Percentiles rank a stretch among this genome's conserved stretches.
phyloP scores from a whole-genome alignment of 202 grass and related monocot genomes.

The Sporobolus alterniflorus region DNA sequence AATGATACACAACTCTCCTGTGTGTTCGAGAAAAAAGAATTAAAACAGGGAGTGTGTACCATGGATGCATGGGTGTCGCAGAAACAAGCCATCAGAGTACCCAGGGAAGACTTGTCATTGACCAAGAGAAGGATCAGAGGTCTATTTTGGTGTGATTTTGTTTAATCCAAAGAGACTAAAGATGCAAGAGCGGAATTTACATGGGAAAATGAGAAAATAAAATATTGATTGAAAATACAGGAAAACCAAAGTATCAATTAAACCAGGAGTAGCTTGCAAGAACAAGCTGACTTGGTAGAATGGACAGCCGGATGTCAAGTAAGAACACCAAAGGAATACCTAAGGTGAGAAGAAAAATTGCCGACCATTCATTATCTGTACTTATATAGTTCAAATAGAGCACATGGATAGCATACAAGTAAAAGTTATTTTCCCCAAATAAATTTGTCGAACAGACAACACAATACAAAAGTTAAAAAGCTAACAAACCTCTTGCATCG shows the following conservation, averaged over 20 bases:
- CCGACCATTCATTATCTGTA: background rate
- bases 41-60: background rate
- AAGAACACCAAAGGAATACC: background rate
- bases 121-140: background rate
- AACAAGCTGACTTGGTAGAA: background rate
- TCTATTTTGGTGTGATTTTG: background rate
- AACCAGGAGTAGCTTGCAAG: too few species aligned
- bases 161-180: background rate
- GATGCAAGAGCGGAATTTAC: background rate
- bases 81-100: background rate
- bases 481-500: slow-evolving; percentile 85
- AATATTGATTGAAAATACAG: background rate
- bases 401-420: background rate
- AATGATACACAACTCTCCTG: too few species aligned
- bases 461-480: slow-evolving; percentile 31
- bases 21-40: too few species aligned
- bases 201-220: background rate
- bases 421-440: background rate
- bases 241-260: background rate
- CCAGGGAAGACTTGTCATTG: background rate
- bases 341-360: background rate
- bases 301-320: background rate
- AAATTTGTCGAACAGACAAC: slow-evolving; percentile 20
- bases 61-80: background rate
- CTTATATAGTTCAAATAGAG: background rate